These are phyloP conservation scores for Hemileccinum impolitum DNA, from an alignment of 768 basidiomycete species.

Conservation along the genomic window DNA sequence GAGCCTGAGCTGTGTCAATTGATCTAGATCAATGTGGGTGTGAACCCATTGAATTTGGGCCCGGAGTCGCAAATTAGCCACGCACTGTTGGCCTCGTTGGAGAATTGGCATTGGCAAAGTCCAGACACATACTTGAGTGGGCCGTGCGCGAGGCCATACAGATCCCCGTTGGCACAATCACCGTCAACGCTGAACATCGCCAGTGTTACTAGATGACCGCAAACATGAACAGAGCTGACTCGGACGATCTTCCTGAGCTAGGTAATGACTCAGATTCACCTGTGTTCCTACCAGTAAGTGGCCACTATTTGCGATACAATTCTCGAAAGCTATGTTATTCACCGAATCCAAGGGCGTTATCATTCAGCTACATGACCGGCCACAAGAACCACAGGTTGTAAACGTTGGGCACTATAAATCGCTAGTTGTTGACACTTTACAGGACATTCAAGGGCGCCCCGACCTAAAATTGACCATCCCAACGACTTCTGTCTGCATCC, in stretches of 20 bases:
- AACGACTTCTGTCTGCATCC: not conserved
- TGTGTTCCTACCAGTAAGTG: slow-evolving; percentile 3
- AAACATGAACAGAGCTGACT: not conserved
- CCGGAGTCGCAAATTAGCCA: not conserved
- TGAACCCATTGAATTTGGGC: too few species aligned
- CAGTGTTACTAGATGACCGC: not conserved
- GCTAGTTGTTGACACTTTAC: not conserved
- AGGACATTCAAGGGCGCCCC: slow-evolving; percentile 12
- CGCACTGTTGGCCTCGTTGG: slow-evolving; percentile 3
- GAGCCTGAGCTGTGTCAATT: not conserved
- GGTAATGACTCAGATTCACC: not conserved
- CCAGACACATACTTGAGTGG: not conserved
- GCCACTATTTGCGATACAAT: not conserved
- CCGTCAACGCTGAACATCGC: not conserved
- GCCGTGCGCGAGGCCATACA: too few species aligned
- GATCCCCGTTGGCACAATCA: not conserved
- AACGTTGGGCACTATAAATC: not conserved
- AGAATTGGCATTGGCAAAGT: too few species aligned
- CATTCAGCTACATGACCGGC: slow-evolving; percentile 4
- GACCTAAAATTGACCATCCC: slow-evolving; percentile 13
- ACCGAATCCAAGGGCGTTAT: slow-evolving; percentile 6
- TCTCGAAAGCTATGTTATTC: not conserved
- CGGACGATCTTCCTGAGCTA: not conserved
- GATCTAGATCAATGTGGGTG: not conserved
- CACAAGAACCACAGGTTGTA: slow-evolving; percentile 4